Evolutionary conservation across 106 monocot genomes (phyloP).

Genomic region (Iris macrosiphon): DNA sequence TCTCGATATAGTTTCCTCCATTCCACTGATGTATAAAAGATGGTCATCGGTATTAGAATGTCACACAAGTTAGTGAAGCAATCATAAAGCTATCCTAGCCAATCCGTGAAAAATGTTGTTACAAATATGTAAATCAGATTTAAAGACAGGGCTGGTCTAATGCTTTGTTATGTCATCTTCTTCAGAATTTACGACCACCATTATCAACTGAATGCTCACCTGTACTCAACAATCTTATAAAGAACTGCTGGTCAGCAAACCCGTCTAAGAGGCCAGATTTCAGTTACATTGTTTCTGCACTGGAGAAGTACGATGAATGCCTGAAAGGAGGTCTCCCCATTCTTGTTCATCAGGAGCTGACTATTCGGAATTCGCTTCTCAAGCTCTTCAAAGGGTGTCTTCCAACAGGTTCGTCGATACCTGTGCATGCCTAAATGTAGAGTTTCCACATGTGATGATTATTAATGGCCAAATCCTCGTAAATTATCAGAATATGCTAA

Average conservation of each 20-base stretch:
- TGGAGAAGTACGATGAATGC: slow-evolving; percentile 71
- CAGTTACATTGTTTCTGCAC: slow-evolving; percentile 51
- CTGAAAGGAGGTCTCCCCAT: slow-evolving; percentile 66
- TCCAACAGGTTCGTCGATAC: slow-evolving; percentile 26
- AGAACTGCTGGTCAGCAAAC: slow-evolving; percentile 75
- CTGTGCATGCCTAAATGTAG: slow-evolving; percentile 49
- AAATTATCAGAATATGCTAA: not conserved
- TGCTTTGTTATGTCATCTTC: not conserved
- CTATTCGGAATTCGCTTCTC: slow-evolving; percentile 29
- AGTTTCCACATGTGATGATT: not conserved
- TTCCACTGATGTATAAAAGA: too few relatives aligned
- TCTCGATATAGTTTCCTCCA: too few relatives aligned
- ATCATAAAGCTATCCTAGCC: too few relatives aligned
- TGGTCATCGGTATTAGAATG: too few relatives aligned
- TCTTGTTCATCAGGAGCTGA: slow-evolving; percentile 34
- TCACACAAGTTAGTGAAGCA: too few relatives aligned
- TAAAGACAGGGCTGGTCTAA: too few relatives aligned
- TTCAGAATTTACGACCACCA: slow-evolving; percentile 71
- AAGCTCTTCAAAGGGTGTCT: slow-evolving; percentile 59
- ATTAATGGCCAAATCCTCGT: slow-evolving; percentile 1
- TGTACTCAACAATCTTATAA: slow-evolving; percentile 73
- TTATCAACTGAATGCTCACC: slow-evolving; percentile 58
- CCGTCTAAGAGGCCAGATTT: slow-evolving; percentile 82
- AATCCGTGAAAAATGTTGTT: too few relatives aligned
- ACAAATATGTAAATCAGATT: too few relatives aligned